Base-by-base conservation (phyloP, 768 basidiomycete species). In the Clitopilus hobsonii region DNA sequence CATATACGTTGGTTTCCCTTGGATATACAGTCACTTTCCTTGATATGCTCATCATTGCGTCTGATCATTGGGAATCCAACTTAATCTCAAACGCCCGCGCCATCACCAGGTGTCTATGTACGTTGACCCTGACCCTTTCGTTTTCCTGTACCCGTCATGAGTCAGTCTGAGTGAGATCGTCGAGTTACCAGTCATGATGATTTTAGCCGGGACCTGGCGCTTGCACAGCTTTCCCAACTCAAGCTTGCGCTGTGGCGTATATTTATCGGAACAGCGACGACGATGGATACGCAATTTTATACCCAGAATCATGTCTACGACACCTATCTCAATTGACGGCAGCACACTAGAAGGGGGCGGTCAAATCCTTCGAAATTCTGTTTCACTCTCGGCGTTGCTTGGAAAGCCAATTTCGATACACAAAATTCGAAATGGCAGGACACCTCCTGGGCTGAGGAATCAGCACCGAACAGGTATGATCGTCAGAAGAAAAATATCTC, bases 401-500 rank as follows among this genome's bases (percentile, higher is more conserved):
- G 69, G 69, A n/a, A 84, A 77, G 54, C 81, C 85, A 1, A 71
- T 90, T 24, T 69, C 72, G 3, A 81, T 91, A 48, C 65, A 77
- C 28, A 84, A 85, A 14, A 81, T 91, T 25, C 81, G 89, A 26
- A 69, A 69, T 49, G 75, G 75, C 23, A 76, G 89, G 49, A 75
- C 56, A 28, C 81, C 80, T 16, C 83, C 86, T 14, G 89, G 89
- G 0, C 71, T 91, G 30, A 87, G 80, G 63, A 82, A 80, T 48
- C 89, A 92, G 62, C 89, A 91, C 66, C 80, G 81, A 49, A 80
- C 85, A 60, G 89, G 88, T 82, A 53, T 16, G 68, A n/a, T n/a
- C n/a, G n/a, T 41, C 27, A n/a, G 14, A 36, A 22, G 55, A 11
- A 24, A n/a, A n/a, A n/a, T n/a, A n/a, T n/a, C n/a, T n/a, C n/a